Base-by-base conservation (phyloP, 108 stramenopile genomes). In the Aurantiochytrium sp. region DNA sequence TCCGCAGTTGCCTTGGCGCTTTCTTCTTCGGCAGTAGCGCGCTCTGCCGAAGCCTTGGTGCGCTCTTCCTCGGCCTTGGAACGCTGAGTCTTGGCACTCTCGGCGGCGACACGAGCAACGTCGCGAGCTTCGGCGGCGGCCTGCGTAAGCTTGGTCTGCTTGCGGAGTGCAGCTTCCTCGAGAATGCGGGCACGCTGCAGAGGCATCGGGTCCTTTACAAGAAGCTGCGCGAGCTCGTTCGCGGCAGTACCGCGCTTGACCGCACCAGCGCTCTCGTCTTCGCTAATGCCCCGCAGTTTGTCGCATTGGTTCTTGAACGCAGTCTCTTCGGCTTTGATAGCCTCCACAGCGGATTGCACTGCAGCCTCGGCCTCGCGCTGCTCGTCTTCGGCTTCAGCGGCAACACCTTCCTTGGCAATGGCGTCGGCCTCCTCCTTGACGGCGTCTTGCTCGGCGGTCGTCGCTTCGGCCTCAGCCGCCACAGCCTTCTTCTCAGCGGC, bases 181-280 rank as follows among this genome's bases (percentile, higher is more conserved):
- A 58, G 51, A 55, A 90, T 90, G 44, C 58, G 60, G 4, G 88
- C 88, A 42, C 59, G 57, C 57, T 76, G 87, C 19, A 90, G 88
- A 47, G 90, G 88, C 69, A 88, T 55, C 19, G 60, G 55, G 58
- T 90, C 88, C 88, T 90, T 60, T 16, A 42, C 42, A 64, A 88
- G 43, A 23, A 71, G 60, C 64, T 87, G 83, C 55, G 87, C 88
- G 21, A 88, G 55, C 88, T 90, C 87, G 42, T 87, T 87, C 43
- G 59, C 59, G 45, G 90, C 90, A 44, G 60, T 90, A 42, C 43
- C 59, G 51, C 90, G 60, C 88, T 90, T 88, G 18, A 90, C 88
- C 18, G 58, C 51, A 42, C 87, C 60, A 5, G 64, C 49, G 5
- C 58, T 19, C 49, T 72, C 88, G 58, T 90, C 88, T 29, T 87